phyloP scores from a whole-genome alignment of 2,329 filamentous ascomycete genomes.

The Botrytis medusae region DNA sequence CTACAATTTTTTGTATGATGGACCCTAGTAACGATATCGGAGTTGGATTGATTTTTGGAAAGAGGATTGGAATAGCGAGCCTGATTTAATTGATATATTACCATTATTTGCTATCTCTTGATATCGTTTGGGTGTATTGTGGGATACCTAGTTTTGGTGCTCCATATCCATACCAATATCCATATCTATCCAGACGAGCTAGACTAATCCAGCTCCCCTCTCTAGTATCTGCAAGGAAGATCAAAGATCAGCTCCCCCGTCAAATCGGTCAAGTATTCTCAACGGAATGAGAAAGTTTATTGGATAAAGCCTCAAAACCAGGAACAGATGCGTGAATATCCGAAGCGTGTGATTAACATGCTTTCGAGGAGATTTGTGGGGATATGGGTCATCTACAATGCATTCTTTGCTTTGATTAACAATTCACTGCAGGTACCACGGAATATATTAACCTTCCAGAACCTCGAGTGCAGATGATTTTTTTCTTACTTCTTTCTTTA shows the following conservation, averaged over 20 bases:
- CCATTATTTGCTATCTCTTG: background rate
- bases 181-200: background rate
- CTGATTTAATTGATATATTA: background rate
- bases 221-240: slow-evolving; percentile 8
- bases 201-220: background rate
- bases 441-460: slow-evolving; percentile 16
- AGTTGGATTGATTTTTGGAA: background rate
- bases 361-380: slow-evolving; percentile 6
- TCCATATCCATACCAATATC: background rate
- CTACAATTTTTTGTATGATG: background rate
- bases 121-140: background rate
- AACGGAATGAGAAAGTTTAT: background rate
- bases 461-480: background rate
- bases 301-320: background rate
- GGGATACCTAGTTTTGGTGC: background rate
- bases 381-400: slow-evolving; percentile 1
- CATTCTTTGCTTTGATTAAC: background rate
- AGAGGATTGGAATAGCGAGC: background rate
- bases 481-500: background rate
- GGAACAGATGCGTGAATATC: slow-evolving; percentile 1
- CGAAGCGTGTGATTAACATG: slow-evolving; percentile 12
- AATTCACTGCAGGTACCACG: slow-evolving; percentile 15
- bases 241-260: slow-evolving; percentile 9
- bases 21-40: slow-evolving; percentile 4
- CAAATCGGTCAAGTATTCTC: slow-evolving; percentile 2